Conservation (phyloP, 441 rosid species). For the Heliophila coronopifolia region DNA sequence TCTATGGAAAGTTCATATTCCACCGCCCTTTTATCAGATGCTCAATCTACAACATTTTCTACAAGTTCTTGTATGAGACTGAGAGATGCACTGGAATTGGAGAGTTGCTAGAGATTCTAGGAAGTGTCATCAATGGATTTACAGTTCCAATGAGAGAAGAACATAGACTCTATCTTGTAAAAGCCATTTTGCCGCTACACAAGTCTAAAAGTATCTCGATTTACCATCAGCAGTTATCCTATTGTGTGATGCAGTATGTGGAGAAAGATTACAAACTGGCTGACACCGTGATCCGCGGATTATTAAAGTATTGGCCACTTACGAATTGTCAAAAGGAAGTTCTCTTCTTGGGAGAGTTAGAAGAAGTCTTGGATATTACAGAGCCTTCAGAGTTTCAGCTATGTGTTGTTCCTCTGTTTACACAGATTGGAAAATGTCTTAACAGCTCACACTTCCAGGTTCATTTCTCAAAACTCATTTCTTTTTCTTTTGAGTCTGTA, state of each 20-base stretch:
- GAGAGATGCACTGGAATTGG: conserved; percentile 70
- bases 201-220: conserved; percentile 62
- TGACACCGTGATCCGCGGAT: conserved; percentile 55
- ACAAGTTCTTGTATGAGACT: conserved; percentile 49
- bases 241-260: conserved; percentile 62
- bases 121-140: conserved; percentile 71
- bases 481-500: too few relatives aligned
- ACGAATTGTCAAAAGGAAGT: conserved; percentile 71
- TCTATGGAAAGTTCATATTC: conserved; percentile 70
- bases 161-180: conserved; percentile 61
- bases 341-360: conserved; percentile 61
- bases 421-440: conserved; percentile 56
- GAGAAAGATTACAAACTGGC: conserved; percentile 71
- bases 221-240: conserved; percentile 71
- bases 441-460: conserved; percentile 69
- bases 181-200: conserved; percentile 62
- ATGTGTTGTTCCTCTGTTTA: conserved; percentile 61
- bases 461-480: too few relatives aligned
- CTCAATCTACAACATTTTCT: conserved; percentile 61
- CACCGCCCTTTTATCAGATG: conserved; percentile 70
- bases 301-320: conserved; percentile 64
- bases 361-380: conserved; percentile 65
- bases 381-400: conserved; percentile 63
- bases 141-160: conserved; percentile 71
- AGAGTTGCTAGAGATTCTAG: conserved; percentile 64